Evolutionary conservation across 2,329 filamentous ascomycete species (phyloP).

Genomic region (Verticillium nubilum): DNA sequence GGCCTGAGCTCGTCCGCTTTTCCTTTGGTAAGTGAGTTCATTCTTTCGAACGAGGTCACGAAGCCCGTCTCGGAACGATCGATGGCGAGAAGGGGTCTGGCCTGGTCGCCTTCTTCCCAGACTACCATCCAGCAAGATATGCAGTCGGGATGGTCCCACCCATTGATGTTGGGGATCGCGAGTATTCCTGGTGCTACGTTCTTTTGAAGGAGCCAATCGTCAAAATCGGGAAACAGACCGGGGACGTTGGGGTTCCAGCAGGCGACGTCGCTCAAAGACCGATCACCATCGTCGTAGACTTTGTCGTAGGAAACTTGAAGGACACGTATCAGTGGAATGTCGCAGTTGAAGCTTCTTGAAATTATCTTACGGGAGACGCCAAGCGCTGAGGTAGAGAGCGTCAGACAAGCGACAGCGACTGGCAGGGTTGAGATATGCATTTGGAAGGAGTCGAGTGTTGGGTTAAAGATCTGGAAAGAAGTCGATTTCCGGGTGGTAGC

Average conservation of each 20-base stretch:
- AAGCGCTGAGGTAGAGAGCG: too few relatives aligned
- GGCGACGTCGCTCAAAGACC: not conserved
- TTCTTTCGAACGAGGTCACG: not conserved
- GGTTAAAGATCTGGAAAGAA: too few relatives aligned
- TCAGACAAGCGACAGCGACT: too few relatives aligned
- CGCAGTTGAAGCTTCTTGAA: too few relatives aligned
- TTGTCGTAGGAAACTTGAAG: not conserved
- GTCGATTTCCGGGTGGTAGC: too few relatives aligned
- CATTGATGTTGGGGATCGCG: not conserved
- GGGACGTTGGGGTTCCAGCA: conserved; percentile 2
- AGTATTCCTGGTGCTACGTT: not conserved
- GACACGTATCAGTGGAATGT: too few relatives aligned
- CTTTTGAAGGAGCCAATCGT: not conserved
- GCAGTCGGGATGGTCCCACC: conserved; percentile 1
- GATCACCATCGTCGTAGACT: not conserved
- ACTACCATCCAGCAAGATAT: not conserved
- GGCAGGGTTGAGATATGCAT: too few relatives aligned
- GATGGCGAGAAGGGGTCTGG: not conserved
- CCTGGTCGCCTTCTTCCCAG: not conserved
- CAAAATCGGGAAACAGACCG: not conserved
- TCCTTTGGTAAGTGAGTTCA: not conserved
- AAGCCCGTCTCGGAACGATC: not conserved
- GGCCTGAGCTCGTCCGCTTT: not conserved
- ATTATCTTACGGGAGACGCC: too few relatives aligned
- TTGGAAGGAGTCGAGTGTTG: too few relatives aligned